A percentile compares a stretch with the other conserved stretches of the same genome.
phyloP scores from a whole-genome alignment of 805 yeast species.

The Saccharomycopsis malanga region DNA sequence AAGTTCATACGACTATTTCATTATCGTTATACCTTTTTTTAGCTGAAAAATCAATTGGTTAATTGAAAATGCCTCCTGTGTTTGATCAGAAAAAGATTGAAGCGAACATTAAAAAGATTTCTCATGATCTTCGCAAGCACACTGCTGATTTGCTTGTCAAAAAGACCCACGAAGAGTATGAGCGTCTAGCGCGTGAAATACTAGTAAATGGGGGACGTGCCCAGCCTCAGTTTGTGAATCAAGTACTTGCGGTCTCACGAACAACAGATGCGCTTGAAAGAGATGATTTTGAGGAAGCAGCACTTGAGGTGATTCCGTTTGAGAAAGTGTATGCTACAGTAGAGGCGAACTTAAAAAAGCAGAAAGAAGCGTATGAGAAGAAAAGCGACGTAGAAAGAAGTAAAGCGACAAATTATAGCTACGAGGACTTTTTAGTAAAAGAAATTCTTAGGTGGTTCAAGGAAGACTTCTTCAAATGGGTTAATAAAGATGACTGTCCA shows the following conservation, averaged over 20 bases:
- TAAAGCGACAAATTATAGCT: conserved; percentile 22
- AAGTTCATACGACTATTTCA: no score
- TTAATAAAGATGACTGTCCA: conserved; percentile 58
- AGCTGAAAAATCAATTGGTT: no score
- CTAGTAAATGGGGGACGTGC: background rate
- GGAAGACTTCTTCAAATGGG: conserved; percentile 76
- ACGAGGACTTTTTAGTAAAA: conserved; percentile 51
- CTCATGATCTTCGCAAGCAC: background rate
- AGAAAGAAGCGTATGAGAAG: conserved; percentile 22
- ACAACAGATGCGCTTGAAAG: conserved; percentile 34
- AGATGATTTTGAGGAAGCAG: conserved; percentile 41
- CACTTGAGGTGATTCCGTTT: conserved; percentile 57
- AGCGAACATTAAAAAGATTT: background rate
- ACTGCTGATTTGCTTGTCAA: background rate
- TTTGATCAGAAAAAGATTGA: background rate
- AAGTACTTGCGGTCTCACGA: background rate
- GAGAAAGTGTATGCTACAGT: conserved; percentile 53
- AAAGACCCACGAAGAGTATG: background rate
- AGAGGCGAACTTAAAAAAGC: conserved; percentile 38
- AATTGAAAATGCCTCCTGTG: no score
- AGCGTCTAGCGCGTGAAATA: background rate
- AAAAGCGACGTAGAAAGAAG: conserved; percentile 6
- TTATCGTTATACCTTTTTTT: no score
- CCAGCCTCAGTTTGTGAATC: background rate
- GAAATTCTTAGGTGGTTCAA: conserved; percentile 66